Base-by-base conservation (phyloP, 768 basidiomycete species). In the Rhizopogon vulgaris region DNA sequence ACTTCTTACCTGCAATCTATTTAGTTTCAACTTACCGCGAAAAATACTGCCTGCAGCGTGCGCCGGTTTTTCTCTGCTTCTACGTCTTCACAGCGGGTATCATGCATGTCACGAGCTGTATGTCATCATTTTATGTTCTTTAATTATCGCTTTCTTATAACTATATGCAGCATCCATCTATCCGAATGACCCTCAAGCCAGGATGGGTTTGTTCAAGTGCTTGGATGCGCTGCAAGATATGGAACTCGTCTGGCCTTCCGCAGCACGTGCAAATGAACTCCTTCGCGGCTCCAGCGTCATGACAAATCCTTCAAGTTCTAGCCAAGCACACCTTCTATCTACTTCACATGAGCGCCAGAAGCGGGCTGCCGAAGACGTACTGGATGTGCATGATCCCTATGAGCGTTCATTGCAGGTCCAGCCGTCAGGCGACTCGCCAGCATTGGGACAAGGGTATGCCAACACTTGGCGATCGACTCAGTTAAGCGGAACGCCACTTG, bases 61-160 rank as follows among this genome's bases (percentile, higher is more conserved):
- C 80, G 15, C 71, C 88, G 1, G 84, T 83, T 4, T 90, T 88
- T 62, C 68, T 88, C 27, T 84, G 79, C 59, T 91, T 89, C 61
- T 90, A 89, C 60, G 73, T 88, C 14, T 91, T 91, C 70, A 84
- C 84, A 3, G 87, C 87, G 14, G 80, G 80, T 52, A 80, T 90
- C 48, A 88, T 87, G 85, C 89, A 90, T 59, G 79, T 87, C 41
- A 82, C 82, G 2, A 83, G 73, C 38, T 66, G 88, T 91, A 60
- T 58, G 87, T 78, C 11, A 4, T 17, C 3, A 5, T 45, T 46
- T 24, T 32, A 24, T 18, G 48, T 36, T 41, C 12, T 10, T 52
- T 32, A 27, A 9, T 14, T 5, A 17, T 36, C 22, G 38, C 37
- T 3, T 22, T 51, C 52, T 53, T 43, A 36, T 38, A 3, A 27